A percentile compares a stretch with the other conserved stretches of the same genome.
Evolutionary conservation across 2,329 filamentous ascomycete species (phyloP).

Genomic region (Pseudonectria foliicola): DNA sequence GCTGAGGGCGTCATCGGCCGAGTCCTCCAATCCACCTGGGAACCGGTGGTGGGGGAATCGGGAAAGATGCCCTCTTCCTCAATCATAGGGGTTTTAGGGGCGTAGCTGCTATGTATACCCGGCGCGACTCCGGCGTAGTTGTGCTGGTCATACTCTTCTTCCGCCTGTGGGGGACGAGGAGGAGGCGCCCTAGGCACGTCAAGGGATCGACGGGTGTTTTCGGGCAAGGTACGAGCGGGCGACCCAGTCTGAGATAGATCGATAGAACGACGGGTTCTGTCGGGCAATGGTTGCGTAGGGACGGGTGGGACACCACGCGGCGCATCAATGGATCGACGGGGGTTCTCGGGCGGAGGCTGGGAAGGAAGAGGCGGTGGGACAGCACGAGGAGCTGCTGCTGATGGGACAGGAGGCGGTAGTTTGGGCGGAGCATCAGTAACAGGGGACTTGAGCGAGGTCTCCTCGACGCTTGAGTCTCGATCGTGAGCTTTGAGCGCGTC

Average conservation of each 20-base stretch:
- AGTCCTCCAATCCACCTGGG: slow-evolving; percentile 40
- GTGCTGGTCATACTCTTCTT: slow-evolving; percentile 66
- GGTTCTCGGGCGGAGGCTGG: slow-evolving; percentile 47
- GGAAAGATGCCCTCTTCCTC: slow-evolving; percentile 44
- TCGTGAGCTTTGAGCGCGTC: slow-evolving; percentile 81
- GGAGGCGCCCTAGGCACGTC: slow-evolving; percentile 14
- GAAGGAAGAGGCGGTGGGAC: slow-evolving; percentile 59
- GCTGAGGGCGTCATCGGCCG: slow-evolving; percentile 30
- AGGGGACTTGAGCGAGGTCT: slow-evolving; percentile 55
- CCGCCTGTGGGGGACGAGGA: slow-evolving; percentile 31
- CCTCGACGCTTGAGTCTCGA: slow-evolving; percentile 69
- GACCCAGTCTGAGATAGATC: slow-evolving; percentile 64
- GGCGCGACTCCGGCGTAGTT: slow-evolving; percentile 38
- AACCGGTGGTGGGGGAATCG: slow-evolving; percentile 36
- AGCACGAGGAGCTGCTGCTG: slow-evolving; percentile 47
- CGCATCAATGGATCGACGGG: slow-evolving; percentile 60
- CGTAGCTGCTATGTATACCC: slow-evolving; percentile 20
- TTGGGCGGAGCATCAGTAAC: slow-evolving; percentile 36
- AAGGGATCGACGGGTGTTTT: too few relatives aligned
- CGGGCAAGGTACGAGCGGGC: slow-evolving; percentile 33
- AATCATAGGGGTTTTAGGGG: slow-evolving; percentile 31
- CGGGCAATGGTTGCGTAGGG: slow-evolving; percentile 49
- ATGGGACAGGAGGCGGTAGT: slow-evolving; percentile 50
- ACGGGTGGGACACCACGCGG: slow-evolving; percentile 66
- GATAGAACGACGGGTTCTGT: slow-evolving; percentile 51